Conservation (phyloP, 805 yeast genomes). For the Maudiozyma barnettii region DNA sequence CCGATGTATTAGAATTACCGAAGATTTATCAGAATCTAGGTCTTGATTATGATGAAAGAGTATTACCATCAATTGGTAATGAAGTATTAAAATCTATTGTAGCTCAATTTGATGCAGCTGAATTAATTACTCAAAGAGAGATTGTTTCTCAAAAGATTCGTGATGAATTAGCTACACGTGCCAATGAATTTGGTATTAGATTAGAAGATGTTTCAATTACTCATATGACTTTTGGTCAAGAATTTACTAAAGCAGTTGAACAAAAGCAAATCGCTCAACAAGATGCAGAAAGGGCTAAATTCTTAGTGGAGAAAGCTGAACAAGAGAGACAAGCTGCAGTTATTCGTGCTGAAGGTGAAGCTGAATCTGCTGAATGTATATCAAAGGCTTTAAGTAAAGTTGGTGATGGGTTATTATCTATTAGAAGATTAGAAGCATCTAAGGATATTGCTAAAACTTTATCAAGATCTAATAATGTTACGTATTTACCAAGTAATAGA, state of each 20-base stretch:
- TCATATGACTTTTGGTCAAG: conserved; percentile 93
- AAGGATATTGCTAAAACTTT: conserved; percentile 89
- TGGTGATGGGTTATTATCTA: conserved; percentile 90
- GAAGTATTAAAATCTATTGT: conserved; percentile 84
- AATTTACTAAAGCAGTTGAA: conserved; percentile 96
- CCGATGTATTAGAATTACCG: conserved; percentile 78
- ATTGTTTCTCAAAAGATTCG: conserved; percentile 83
- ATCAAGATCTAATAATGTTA: conserved; percentile 73
- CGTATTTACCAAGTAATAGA: conserved; percentile 62
- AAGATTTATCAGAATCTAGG: conserved; percentile 85
- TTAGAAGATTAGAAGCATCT: conserved; percentile 93
- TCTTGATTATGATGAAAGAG: conserved; percentile 89
- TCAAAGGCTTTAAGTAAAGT: conserved; percentile 87
- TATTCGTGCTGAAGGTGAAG: conserved; percentile 98
- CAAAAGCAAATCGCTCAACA: conserved; percentile 99
- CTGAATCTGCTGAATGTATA: conserved; percentile 93
- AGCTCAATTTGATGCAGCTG: conserved; percentile 94
- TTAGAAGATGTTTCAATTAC: conserved; percentile 96
- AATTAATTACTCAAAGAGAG: conserved; percentile 94
- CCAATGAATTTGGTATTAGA: conserved; percentile 78
- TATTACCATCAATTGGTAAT: conserved; percentile 84
- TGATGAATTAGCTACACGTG: conserved; percentile 73
- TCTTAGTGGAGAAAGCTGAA: conserved; percentile 88
- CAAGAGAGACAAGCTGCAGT: conserved; percentile 93
- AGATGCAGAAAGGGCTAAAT: conserved; percentile 95